phyloP scores from a whole-genome alignment of 2,329 filamentous ascomycete species.

The Aspergillus bombycis region DNA sequence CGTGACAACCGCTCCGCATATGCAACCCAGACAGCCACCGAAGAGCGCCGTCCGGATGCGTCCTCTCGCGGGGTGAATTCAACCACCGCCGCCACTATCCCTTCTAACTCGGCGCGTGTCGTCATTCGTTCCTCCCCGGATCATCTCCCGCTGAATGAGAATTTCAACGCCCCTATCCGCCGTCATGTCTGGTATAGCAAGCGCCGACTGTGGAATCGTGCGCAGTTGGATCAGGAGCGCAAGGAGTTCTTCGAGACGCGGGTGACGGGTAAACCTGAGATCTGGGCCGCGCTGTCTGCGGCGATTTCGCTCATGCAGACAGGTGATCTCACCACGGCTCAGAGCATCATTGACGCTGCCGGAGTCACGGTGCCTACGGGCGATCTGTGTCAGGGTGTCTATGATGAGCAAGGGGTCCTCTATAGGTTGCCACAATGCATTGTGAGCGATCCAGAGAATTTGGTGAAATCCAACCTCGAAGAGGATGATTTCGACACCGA shows the following conservation, averaged over 20 bases:
- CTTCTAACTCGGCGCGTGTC: constrained; percentile 19
- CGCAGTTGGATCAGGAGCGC: constrained; percentile 70
- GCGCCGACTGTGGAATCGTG: constrained; percentile 69
- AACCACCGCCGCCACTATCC: constrained; percentile 15
- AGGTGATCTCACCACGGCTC: constrained; percentile 68
- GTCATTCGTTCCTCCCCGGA: constrained; percentile 17
- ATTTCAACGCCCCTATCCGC: constrained; percentile 71
- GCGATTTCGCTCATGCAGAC: constrained; percentile 71
- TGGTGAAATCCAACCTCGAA: constrained; percentile 37
- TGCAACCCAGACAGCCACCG: constrained; percentile 24
- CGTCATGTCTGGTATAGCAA: constrained; percentile 68
- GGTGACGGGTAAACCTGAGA: constrained; percentile 73
- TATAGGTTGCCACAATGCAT: constrained; percentile 71
- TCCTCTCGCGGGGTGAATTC: constrained; percentile 19
- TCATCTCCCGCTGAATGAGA: constrained; percentile 51
- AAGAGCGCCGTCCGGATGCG: constrained; percentile 28
- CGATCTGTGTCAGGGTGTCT: constrained; percentile 70
- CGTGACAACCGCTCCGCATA: constrained; percentile 33
- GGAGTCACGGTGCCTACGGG: constrained; percentile 76
- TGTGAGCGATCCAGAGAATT: constrained; percentile 67
- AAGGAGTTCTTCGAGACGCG: constrained; percentile 88
- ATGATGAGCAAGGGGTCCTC: constrained; percentile 70
- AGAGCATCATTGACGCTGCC: constrained; percentile 77
- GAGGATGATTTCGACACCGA: constrained; percentile 31
- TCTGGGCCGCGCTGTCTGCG: constrained; percentile 76